Conservation (phyloP, 208 protist species). For the Wallacemonas sp. region DNA sequence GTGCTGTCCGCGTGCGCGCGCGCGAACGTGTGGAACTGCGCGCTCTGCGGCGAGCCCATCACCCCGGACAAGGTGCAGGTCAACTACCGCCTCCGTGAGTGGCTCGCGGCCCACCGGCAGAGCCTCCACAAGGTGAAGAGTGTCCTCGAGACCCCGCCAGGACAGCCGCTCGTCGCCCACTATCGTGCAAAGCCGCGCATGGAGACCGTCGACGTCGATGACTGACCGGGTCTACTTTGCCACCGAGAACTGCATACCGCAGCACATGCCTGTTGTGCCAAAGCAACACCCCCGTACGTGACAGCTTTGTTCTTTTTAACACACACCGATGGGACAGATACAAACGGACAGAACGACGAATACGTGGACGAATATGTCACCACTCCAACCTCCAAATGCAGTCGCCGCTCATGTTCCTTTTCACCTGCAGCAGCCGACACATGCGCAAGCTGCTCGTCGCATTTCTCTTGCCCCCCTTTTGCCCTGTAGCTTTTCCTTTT, state of each 20-base stretch:
- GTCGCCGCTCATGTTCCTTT: too few relatives aligned
- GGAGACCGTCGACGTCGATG: slow-evolving; percentile 10
- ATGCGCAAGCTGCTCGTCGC: too few relatives aligned
- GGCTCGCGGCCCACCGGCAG: slow-evolving; percentile 49
- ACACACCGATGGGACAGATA: too few relatives aligned
- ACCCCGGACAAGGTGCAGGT: slow-evolving; percentile 56
- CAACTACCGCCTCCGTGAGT: slow-evolving; percentile 78
- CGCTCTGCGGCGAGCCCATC: slow-evolving; percentile 67
- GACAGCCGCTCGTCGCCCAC: slow-evolving; percentile 23
- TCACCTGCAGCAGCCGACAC: too few relatives aligned
- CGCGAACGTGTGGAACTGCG: slow-evolving; percentile 87
- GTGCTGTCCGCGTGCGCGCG: slow-evolving; percentile 61
- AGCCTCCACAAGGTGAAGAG: slow-evolving; percentile 48
- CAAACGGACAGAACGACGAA: too few relatives aligned
- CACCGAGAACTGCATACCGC: neutral
- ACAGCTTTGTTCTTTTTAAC: too few relatives aligned
- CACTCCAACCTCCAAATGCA: too few relatives aligned
- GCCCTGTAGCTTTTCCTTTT: neutral
- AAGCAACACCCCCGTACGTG: too few relatives aligned
- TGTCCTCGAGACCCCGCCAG: slow-evolving; percentile 55
- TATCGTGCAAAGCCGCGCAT: slow-evolving; percentile 14
- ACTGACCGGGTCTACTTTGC: too few relatives aligned
- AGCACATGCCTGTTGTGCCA: too few relatives aligned
- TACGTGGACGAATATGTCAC: too few relatives aligned
- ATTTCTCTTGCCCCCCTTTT: too few relatives aligned